These are phyloP conservation scores for Bisporella sp. DNA, from an alignment of 2,329 filamentous ascomycete species.

Conservation along the genomic window DNA sequence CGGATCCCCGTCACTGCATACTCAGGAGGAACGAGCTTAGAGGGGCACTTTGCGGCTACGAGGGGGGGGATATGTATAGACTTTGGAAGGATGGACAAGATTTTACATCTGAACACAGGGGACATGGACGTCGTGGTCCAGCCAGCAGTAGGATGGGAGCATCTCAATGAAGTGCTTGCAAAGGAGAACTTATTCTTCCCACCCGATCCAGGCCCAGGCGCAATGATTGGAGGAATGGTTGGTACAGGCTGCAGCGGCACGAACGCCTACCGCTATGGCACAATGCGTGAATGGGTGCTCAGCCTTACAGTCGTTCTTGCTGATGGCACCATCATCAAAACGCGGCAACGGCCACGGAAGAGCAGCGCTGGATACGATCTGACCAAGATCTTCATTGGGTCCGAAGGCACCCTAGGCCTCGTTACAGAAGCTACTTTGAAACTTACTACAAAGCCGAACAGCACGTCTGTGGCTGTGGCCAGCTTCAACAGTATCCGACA, in stretches of 20 bases:
- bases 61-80: slow-evolving; percentile 79
- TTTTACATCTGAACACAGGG: slow-evolving; percentile 69
- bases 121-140: slow-evolving; percentile 73
- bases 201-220: slow-evolving; percentile 81
- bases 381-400: slow-evolving; percentile 82
- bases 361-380: slow-evolving; percentile 89
- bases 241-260: slow-evolving; percentile 67
- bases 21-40: slow-evolving; percentile 81
- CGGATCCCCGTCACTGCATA: slow-evolving; percentile 81
- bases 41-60: slow-evolving; percentile 83
- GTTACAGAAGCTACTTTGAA: slow-evolving; percentile 89
- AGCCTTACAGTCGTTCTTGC: slow-evolving; percentile 79
- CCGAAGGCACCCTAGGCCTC: slow-evolving; percentile 84
- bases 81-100: slow-evolving; percentile 77
- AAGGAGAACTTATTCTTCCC: slow-evolving; percentile 81
- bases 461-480: slow-evolving; percentile 71
- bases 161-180: slow-evolving; percentile 69
- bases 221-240: slow-evolving; percentile 83
- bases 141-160: slow-evolving; percentile 80
- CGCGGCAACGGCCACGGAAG: slow-evolving; percentile 79
- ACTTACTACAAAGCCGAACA: slow-evolving; percentile 72
- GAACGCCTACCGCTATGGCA: slow-evolving; percentile 86
- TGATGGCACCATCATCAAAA: slow-evolving; percentile 81
- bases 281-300: slow-evolving; percentile 83
- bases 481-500: slow-evolving; percentile 44